Evolutionary conservation across 176 grass and related monocot species (phyloP), one percentile per base, ranked within the genome.

Genomic region (Oryza meyeriana): DNA sequence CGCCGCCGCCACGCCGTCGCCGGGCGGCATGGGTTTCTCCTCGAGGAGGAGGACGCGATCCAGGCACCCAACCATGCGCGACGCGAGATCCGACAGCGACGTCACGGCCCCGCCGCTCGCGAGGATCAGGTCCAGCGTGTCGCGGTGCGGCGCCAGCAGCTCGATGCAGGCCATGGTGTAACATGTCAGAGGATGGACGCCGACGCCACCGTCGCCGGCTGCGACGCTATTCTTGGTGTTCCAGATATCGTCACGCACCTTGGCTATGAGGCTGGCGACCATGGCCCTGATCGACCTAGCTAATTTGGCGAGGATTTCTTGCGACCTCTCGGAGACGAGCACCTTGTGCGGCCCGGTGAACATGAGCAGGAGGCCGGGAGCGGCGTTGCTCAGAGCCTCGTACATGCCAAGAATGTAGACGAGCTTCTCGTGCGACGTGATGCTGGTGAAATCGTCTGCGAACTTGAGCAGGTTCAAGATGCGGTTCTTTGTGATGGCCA

Each of bases 381-480:
- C 66, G 1, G 75, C 66, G 2, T 79, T 17, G 75, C 55, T 72
- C 8, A 85, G 75, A 12, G 74, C 83, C 55, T 85, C 75, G 55
- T 78, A 79, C 83, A 85, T 85, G 66, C 22, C 39, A n/a, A 85
- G 55, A 22, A 77, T 61, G 64, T 85, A 75, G 1, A 77, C 18
- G 73, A 85, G 82, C 74, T 85, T 85, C 64, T 85, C 64, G 82
- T 85, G 82, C 28, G 64, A 77, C 4, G 74, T 61, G 82, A 85
- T 55, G 38, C 0, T 10, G 75, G 75, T 79, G 75, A 78, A 85
- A 0, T 20, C 83, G 66, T 78, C 12, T 2, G 75, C 75, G 75
- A 72, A 85, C 14, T 85, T 18, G 29, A 85, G 83, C 22, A 85
- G 66, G 65, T 36, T 45, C 55, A 64, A 7, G 83, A 79, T 29